Evolutionary conservation across 495 filamentous ascomycete species (phyloP).

Genomic region (Aspergillus egyptiacus): DNA sequence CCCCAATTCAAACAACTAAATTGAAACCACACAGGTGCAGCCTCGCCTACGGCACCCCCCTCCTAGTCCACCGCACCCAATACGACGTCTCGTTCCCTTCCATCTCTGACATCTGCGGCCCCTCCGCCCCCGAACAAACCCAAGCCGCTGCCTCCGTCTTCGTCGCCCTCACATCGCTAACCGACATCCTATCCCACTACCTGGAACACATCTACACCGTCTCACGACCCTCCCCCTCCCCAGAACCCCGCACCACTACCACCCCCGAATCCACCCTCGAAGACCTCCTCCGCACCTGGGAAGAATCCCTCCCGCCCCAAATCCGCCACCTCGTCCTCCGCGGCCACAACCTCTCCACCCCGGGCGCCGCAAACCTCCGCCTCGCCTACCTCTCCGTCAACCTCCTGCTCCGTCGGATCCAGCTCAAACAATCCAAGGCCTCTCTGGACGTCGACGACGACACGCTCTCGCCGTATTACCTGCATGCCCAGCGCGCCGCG

Average conservation of each 20-base stretch:
- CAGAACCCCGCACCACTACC: slow-evolving; percentile 4
- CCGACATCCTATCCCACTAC: slow-evolving; percentile 33
- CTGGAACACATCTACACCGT: slow-evolving; percentile 34
- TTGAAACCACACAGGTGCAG: slow-evolving; percentile 25
- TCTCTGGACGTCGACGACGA: slow-evolving; percentile 12
- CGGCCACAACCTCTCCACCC: slow-evolving; percentile 16
- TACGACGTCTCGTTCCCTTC: slow-evolving; percentile 38
- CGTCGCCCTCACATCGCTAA: slow-evolving; percentile 33
- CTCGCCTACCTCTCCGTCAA: slow-evolving; percentile 32
- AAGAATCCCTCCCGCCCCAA: slow-evolving; percentile 19
- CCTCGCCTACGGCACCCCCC: slow-evolving; percentile 33
- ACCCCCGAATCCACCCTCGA: slow-evolving; percentile 17
- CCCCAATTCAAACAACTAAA: not conserved
- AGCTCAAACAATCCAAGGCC: slow-evolving; percentile 22
- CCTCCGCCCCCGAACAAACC: slow-evolving; percentile 3
- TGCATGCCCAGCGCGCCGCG: slow-evolving; percentile 23
- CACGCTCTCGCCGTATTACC: slow-evolving; percentile 6
- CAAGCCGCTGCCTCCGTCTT: slow-evolving; percentile 25
- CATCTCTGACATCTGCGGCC: slow-evolving; percentile 17
- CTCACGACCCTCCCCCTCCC: slow-evolving; percentile 5
- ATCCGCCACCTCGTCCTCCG: slow-evolving; percentile 21
- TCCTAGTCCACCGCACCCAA: slow-evolving; percentile 26
- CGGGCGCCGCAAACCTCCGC: slow-evolving; percentile 35
- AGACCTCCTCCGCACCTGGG: slow-evolving; percentile 23
- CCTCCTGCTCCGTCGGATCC: slow-evolving; percentile 28